Conservation (phyloP, 1,284 basidiomycete species). For the Meira nashicola region DNA sequence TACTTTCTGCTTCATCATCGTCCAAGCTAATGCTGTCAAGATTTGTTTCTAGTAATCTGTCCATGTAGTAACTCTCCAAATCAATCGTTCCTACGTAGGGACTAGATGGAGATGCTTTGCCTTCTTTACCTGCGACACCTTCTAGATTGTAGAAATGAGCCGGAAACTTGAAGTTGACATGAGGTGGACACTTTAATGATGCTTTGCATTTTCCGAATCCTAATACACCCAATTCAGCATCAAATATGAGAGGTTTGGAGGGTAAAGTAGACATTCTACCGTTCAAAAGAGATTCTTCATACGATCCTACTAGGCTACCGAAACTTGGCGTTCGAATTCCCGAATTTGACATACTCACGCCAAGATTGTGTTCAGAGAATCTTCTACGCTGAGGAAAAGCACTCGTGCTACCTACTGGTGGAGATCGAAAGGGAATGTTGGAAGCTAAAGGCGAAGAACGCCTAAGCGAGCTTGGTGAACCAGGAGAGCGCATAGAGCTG, state of each 20-base stretch:
- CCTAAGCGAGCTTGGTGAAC: too few species aligned
- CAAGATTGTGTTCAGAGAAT: constrained; percentile 7
- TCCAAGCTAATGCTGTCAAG: not conserved
- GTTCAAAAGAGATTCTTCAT: constrained; percentile 52
- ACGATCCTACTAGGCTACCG: constrained; percentile 51
- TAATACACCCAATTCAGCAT: constrained; percentile 52
- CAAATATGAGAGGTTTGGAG: constrained; percentile 50
- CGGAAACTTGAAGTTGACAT: constrained; percentile 49
- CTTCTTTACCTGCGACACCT: constrained; percentile 3
- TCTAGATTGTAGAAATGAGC: constrained; percentile 51
- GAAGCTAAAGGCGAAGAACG: too few species aligned
- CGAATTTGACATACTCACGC: not conserved
- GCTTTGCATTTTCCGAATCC: constrained; percentile 30
- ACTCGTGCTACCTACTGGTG: too few species aligned
- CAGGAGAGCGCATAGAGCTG: too few species aligned
- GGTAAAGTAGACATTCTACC: constrained; percentile 50
- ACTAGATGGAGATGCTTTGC: constrained; percentile 12
- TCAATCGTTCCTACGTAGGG: constrained; percentile 55
- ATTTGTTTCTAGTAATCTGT: constrained; percentile 7
- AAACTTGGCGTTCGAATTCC: constrained; percentile 22
- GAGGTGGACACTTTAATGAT: constrained; percentile 47
- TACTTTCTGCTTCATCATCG: not conserved
- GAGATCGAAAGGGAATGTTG: too few species aligned
- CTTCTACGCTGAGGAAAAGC: not conserved
- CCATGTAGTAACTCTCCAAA: constrained; percentile 47